A percentile compares a stretch with the other conserved stretches of the same genome.
Evolutionary conservation across 2,329 filamentous ascomycete genomes (phyloP).

Genomic region (Dactylellina drechsleri): DNA sequence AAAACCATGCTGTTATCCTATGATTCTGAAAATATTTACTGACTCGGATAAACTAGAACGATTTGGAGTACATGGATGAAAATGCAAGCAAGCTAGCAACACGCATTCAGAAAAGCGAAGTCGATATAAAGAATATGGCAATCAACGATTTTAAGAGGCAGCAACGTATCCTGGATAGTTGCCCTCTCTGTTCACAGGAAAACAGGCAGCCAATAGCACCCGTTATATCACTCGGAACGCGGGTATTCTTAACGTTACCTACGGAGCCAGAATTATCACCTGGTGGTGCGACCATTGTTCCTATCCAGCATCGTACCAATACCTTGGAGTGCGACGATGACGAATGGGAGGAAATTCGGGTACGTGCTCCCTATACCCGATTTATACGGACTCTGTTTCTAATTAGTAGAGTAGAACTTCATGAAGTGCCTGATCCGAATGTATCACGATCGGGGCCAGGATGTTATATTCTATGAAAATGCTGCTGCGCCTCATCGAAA

Average conservation of each 20-base stretch:
- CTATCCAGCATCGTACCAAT: conserved; percentile 85
- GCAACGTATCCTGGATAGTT: conserved; percentile 84
- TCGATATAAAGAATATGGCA: conserved; percentile 86
- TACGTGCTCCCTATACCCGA: conserved; percentile 49
- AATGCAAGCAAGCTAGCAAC: conserved; percentile 90
- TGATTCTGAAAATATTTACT: conserved; percentile 20
- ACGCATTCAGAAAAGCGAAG: conserved; percentile 85
- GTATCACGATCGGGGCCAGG: conserved; percentile 91
- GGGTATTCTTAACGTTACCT: conserved; percentile 86
- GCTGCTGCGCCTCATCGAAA: conserved; percentile 82
- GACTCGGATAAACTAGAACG: conserved; percentile 66
- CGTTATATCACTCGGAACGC: conserved; percentile 83
- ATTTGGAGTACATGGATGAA: conserved; percentile 97
- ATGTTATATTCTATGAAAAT: conserved; percentile 98
- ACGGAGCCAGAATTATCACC: conserved; percentile 84
- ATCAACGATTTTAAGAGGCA: conserved; percentile 90
- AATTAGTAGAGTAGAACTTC: conserved; percentile 71
- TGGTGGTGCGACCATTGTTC: conserved; percentile 87
- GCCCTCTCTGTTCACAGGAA: conserved; percentile 91
- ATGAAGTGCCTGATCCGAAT: conserved; percentile 95
- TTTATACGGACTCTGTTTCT: neutral
- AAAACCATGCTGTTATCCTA: conserved; percentile 26
- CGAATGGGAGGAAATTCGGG: conserved; percentile 96
- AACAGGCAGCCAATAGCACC: conserved; percentile 81
- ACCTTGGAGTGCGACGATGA: conserved; percentile 98